These are phyloP conservation scores for Alternaria sp. DNA, from an alignment of 2,329 filamentous ascomycete species.

Conservation along the genomic window DNA sequence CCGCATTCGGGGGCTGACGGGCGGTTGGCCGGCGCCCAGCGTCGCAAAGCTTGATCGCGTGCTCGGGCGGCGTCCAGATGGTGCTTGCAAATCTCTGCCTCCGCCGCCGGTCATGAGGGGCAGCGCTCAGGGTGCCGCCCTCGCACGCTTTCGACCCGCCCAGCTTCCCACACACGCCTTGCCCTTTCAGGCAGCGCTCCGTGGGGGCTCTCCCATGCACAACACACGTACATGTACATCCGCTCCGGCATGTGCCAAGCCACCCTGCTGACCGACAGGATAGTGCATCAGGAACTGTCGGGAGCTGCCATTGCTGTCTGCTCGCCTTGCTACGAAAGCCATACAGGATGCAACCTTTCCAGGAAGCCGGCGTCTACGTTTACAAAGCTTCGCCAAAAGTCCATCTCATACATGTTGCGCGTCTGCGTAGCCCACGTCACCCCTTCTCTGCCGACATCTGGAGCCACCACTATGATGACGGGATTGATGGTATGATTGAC, in stretches of 20 bases:
- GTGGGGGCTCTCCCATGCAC: conserved; percentile 9
- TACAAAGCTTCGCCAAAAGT: conserved; percentile 60
- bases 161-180: conserved; percentile 14
- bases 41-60: background rate
- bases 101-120: conserved; percentile 15
- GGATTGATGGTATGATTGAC: background rate
- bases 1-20: conserved; percentile 39
- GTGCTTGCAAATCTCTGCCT: too few relatives aligned
- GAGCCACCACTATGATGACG: background rate
- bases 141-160: conserved; percentile 2
- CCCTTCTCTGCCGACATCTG: conserved; percentile 27
- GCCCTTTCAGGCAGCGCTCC: conserved; percentile 6
- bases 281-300: background rate
- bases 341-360: conserved; percentile 50
- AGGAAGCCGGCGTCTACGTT: conserved; percentile 56
- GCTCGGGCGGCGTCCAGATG: too few relatives aligned
- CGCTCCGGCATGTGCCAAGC: background rate
- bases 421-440: conserved; percentile 57
- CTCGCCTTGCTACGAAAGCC: conserved; percentile 25
- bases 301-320: background rate
- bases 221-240: conserved; percentile 2
- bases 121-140: conserved; percentile 3
- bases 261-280: background rate
- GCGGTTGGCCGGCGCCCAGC: conserved; percentile 22
- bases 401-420: conserved; percentile 57